phyloP scores from a whole-genome alignment of 768 basidiomycete genomes.

The button mushroom (Agaricus bisporus) region DNA sequence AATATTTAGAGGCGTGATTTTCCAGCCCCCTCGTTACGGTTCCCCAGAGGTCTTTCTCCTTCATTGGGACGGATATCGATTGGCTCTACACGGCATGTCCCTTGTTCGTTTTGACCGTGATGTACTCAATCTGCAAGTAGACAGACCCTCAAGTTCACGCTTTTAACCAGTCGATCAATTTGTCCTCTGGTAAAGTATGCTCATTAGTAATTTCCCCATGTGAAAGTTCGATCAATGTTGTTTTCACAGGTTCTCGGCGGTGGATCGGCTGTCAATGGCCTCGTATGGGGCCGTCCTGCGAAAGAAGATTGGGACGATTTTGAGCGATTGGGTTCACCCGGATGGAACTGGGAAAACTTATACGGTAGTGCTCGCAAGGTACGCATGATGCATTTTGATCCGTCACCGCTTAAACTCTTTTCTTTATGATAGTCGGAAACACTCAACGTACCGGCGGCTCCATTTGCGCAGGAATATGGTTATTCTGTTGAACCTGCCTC shows the following conservation, averaged over 20 bases:
- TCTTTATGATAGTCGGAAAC: slow-evolving; percentile 22
- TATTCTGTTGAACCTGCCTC: slow-evolving; percentile 18
- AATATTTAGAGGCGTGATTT: slow-evolving; percentile 35
- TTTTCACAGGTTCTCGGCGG: slow-evolving; percentile 54
- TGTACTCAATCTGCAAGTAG: slow-evolving; percentile 6
- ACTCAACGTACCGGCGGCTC: slow-evolving; percentile 20
- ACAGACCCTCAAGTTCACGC: slow-evolving; percentile 42
- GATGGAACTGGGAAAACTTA: slow-evolving; percentile 48
- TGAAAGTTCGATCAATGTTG: neutral
- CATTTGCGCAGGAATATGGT: slow-evolving; percentile 21
- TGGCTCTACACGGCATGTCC: slow-evolving; percentile 36
- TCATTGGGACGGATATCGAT: slow-evolving; percentile 44
- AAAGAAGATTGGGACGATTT: slow-evolving; percentile 25
- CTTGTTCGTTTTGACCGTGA: slow-evolving; percentile 1
- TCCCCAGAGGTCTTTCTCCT: slow-evolving; percentile 21
- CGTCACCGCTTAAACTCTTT: slow-evolving; percentile 12
- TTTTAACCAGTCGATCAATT: slow-evolving; percentile 35
- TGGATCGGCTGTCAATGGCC: slow-evolving; percentile 62
- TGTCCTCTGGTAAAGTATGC: slow-evolving; percentile 57
- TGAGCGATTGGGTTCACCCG: slow-evolving; percentile 47
- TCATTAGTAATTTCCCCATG: neutral
- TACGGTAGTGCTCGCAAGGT: slow-evolving; percentile 28
- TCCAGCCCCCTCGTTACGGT: slow-evolving; percentile 35
- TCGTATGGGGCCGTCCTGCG: slow-evolving; percentile 30
- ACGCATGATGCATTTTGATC: neutral